Percentiles rank a stretch among this genome's conserved stretches.
Evolutionary conservation across 164 flowering plant genomes (phyloP).

Genomic region (grape (Vitis vinifera)): ASM3070453v1 NC_081808.1:964501-965000

Average conservation of each 20-base stretch:
- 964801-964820: conserved; percentile 73
- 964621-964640: conserved; percentile 43
- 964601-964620: conserved; percentile 7
- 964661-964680: conserved; percentile 35
- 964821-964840: conserved; percentile 39
- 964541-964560: conserved; percentile 38
- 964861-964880: conserved; percentile 39
- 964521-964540: conserved; percentile 32
- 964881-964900: conserved; percentile 26
- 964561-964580: conserved; percentile 20
- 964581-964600: conserved; percentile 17
- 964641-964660: conserved; percentile 25
- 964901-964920: conserved; percentile 36
- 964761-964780: background rate
- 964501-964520: conserved; percentile 40
- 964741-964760: background rate
- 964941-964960: conserved; percentile 1
- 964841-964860: conserved; percentile 52
- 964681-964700: conserved; percentile 34
- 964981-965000: too few relatives aligned
- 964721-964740: conserved; percentile 1
- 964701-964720: conserved; percentile 26
- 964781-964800: conserved; percentile 15
- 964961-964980: too few relatives aligned
- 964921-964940: conserved; percentile 62